Conservation (phyloP, 768 basidiomycete species). For the Dioszegia crocea region DNA sequence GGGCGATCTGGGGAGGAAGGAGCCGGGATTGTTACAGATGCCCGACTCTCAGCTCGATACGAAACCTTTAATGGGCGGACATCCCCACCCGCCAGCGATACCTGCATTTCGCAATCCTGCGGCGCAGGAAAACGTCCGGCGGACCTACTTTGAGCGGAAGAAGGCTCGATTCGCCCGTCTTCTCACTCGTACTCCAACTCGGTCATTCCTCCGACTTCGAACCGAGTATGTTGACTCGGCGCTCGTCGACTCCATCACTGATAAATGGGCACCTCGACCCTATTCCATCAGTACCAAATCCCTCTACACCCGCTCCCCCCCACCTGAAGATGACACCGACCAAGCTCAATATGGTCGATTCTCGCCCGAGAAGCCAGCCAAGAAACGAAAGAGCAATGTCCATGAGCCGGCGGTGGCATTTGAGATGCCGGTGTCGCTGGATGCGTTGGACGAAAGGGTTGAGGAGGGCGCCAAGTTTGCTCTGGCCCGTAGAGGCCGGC, state of each 20-base stretch:
- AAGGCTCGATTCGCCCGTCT: slow-evolving; percentile 15
- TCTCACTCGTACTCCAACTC: slow-evolving; percentile 17
- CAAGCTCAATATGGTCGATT: not conserved
- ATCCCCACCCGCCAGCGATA: no score
- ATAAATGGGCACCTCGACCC: slow-evolving; percentile 36
- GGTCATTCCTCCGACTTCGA: slow-evolving; percentile 28
- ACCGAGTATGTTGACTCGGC: slow-evolving; percentile 16
- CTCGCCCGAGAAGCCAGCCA: slow-evolving; percentile 12
- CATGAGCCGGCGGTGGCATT: slow-evolving; percentile 29
- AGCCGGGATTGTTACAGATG: slow-evolving; percentile 16
- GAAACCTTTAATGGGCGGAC: no score
- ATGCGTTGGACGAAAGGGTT: slow-evolving; percentile 35
- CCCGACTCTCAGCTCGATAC: not conserved
- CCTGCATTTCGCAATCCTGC: not conserved
- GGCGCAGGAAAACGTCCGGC: not conserved
- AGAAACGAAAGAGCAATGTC: slow-evolving; percentile 17
- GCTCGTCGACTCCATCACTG: slow-evolving; percentile 29
- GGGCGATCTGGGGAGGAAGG: slow-evolving; percentile 11
- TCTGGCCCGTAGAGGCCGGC: slow-evolving; percentile 2
- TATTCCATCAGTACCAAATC: slow-evolving; percentile 37
- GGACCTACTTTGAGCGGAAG: slow-evolving; percentile 2
- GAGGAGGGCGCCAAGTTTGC: slow-evolving; percentile 20
- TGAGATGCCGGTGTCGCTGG: slow-evolving; percentile 39
- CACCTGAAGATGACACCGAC: slow-evolving; percentile 20
- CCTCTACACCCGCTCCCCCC: slow-evolving; percentile 20